Evolutionary conservation across 2,329 filamentous ascomycete species (phyloP).

Genomic region (Fusarium anguioides): DNA sequence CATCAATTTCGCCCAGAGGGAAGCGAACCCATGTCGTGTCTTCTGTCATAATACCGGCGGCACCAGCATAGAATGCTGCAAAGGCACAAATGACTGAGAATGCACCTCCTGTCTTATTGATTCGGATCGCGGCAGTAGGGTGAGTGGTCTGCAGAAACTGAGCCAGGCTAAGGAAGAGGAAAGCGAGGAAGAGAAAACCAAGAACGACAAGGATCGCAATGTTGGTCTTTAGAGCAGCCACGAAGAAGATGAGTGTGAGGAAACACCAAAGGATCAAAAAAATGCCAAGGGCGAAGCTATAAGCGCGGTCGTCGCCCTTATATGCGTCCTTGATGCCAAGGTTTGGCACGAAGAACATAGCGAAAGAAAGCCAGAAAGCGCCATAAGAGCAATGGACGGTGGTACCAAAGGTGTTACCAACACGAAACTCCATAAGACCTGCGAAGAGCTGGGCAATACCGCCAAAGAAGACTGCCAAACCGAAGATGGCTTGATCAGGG

Average conservation of each 20-base stretch:
- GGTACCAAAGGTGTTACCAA: constrained; percentile 72
- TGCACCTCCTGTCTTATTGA: constrained; percentile 58
- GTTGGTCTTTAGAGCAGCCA: constrained; percentile 68
- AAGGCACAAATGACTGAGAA: constrained; percentile 53
- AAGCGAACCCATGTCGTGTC: constrained; percentile 56
- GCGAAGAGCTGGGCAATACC: constrained; percentile 75
- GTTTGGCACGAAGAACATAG: constrained; percentile 64
- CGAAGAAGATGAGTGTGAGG: constrained; percentile 65
- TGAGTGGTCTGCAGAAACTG: constrained; percentile 61
- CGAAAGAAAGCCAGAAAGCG: constrained; percentile 71
- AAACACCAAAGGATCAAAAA: constrained; percentile 71
- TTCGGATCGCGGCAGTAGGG: constrained; percentile 51
- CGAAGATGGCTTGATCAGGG: constrained; percentile 52
- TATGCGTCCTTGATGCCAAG: constrained; percentile 63
- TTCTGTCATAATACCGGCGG: constrained; percentile 54
- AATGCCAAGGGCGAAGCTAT: constrained; percentile 65
- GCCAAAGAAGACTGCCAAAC: constrained; percentile 63
- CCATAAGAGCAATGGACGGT: constrained; percentile 71
- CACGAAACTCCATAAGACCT: constrained; percentile 66
- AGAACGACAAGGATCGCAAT: constrained; percentile 68
- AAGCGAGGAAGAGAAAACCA: constrained; percentile 67
- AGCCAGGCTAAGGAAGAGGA: constrained; percentile 68
- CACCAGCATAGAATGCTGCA: constrained; percentile 54
- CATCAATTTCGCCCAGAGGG: constrained; percentile 52
- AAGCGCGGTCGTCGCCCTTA: constrained; percentile 50